Percentiles rank a stretch among this genome's conserved stretches.
These are phyloP conservation scores for Plasmodium fragile DNA, from an alignment of 169 alveolate species.

Conservation along the genomic window DNA sequence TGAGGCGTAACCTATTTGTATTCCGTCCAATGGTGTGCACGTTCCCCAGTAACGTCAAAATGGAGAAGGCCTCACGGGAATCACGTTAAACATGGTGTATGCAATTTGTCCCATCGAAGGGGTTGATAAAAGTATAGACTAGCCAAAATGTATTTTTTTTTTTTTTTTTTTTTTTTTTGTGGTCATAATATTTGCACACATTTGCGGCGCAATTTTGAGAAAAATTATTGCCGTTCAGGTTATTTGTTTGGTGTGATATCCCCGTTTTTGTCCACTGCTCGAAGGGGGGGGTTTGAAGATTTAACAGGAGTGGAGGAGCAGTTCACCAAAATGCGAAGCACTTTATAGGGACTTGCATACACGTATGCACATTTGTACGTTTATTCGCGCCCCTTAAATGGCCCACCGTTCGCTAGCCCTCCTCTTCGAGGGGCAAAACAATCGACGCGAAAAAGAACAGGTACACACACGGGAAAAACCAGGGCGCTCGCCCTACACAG, in stretches of 20 bases:
- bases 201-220: conserved; percentile 1
- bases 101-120: background rate
- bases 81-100: background rate
- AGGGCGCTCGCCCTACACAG: background rate
- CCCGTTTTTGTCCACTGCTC: background rate
- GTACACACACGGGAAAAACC: background rate
- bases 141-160: background rate
- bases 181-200: background rate
- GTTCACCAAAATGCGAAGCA: background rate
- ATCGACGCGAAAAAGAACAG: background rate
- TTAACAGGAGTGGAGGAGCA: background rate
- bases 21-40: background rate
- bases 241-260: background rate
- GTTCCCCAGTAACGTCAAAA: background rate
- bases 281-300: background rate
- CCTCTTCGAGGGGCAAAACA: background rate
- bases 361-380: background rate
- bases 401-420: background rate
- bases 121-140: background rate
- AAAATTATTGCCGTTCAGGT: conserved; percentile 7
- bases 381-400: too few relatives aligned
- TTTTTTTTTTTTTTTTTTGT: background rate
- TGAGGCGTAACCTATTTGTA: background rate
- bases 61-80: background rate
- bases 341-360: background rate